Evolutionary conservation across 768 basidiomycete species (phyloP).

Genomic region (Sarcodon sp.): DNA sequence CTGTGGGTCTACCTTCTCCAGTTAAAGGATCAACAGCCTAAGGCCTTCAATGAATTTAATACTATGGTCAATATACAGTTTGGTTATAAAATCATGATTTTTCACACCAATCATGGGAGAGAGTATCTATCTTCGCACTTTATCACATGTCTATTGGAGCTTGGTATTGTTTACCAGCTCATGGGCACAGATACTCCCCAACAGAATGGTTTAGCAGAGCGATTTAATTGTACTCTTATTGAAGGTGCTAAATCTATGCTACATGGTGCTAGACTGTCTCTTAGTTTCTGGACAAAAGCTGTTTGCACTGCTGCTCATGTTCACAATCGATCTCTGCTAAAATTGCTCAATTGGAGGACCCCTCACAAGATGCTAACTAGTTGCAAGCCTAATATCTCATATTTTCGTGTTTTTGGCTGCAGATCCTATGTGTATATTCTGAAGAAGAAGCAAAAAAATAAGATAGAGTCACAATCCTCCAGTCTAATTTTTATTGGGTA

Average conservation of each 20-base stretch:
- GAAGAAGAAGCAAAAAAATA: conserved; percentile 3
- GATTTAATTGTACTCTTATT: too few relatives aligned
- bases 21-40: not conserved
- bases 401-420: conserved; percentile 19
- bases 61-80: not conserved
- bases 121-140: conserved; percentile 12
- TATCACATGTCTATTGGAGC: too few relatives aligned
- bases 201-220: too few relatives aligned
- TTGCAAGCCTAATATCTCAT: conserved; percentile 13
- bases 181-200: too few relatives aligned
- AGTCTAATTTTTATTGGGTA: not conserved
- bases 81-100: conserved; percentile 2
- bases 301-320: not conserved
- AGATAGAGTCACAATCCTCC: too few relatives aligned
- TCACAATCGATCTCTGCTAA: not conserved
- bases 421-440: conserved; percentile 13
- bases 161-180: too few relatives aligned
- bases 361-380: conserved; percentile 8
- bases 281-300: not conserved
- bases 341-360: conserved; percentile 3
- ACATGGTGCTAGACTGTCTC: too few relatives aligned
- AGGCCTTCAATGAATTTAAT: not conserved
- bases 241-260: too few relatives aligned
- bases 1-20: not conserved
- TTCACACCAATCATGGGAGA: conserved; percentile 12